Evolutionary conservation across 2,329 filamentous ascomycete species (phyloP), one percentile per base, ranked within the genome.

Genomic region (Parafenestella ontariensis): DNA sequence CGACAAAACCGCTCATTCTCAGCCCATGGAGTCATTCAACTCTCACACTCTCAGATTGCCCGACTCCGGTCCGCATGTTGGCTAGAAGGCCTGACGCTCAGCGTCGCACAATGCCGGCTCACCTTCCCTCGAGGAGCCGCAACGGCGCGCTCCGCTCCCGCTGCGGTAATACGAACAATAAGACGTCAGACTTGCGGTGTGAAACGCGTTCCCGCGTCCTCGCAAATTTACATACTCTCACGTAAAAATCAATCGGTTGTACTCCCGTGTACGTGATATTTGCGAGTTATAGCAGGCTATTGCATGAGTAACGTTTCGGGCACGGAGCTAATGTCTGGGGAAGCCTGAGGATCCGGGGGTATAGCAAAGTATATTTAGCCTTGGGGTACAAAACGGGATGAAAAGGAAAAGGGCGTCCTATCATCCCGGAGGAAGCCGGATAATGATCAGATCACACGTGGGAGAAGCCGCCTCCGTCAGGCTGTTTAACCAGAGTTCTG

Each of bases 111-210:
- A 24, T 15, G 24, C 37, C 46, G 41, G 23, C 15, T 17, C 23
- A 31, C 41, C 41, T 29, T 44, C 41, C 41, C 23, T 24, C 13
- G 17, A 10, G n/a, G 10, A 28, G n/a, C 24, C 46, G 46, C 43
- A 47, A 26, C 59, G 59, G 51, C 54, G 56, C 59, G 59, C 59
- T 52, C 59, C 59, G 59, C 56, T 60, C 56, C 59, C 56, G 56
- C 51, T 45, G 29, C 41, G 49, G 52, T 20, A 23, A 37, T 24
- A 18, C 13, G 11, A 24, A 33, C 18, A 11, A 21, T 34, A 18
- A 29, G 41, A 28, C 41, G 41, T 43, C 43, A 43, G 41, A 43
- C 41, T 43, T 43, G 15, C 41, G 41, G 41, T 43, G 41, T 28
- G 41, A 43, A 29, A 46, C 28, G 23, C 31, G 15, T 31, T 15